These are phyloP conservation scores for Hygrophoropsis aurantiaca DNA, from an alignment of 768 basidiomycete genomes.

Conservation along the genomic window DNA sequence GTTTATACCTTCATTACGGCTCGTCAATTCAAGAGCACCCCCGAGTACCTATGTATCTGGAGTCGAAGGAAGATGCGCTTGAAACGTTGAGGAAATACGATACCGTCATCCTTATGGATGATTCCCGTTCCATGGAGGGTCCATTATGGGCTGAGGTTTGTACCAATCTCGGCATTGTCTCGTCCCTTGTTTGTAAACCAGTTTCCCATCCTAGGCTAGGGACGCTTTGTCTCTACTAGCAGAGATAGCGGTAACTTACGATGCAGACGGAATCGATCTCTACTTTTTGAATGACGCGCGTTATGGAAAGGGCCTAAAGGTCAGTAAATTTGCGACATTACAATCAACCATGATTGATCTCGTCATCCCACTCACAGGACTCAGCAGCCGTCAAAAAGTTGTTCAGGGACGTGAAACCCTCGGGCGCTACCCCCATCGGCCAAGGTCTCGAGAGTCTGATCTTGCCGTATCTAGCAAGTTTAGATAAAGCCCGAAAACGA, in stretches of 20 bases:
- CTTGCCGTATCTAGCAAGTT: constrained; percentile 33
- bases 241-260: constrained; percentile 47
- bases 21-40: neutral
- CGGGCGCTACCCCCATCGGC: constrained; percentile 47
- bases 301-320: constrained; percentile 39
- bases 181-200: neutral
- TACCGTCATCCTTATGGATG: constrained; percentile 60
- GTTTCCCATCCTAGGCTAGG: constrained; percentile 32
- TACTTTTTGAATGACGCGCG: constrained; percentile 52
- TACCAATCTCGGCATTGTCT: neutral
- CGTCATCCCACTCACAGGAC: constrained; percentile 28
- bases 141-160: constrained; percentile 50
- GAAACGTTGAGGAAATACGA: constrained; percentile 47
- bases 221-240: constrained; percentile 51
- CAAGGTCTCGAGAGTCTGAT: constrained; percentile 40
- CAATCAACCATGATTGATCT: neutral
- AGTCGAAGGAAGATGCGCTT: constrained; percentile 27
- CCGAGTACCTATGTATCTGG: constrained; percentile 19
- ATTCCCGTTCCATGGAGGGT: constrained; percentile 57
- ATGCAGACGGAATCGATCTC: constrained; percentile 60
- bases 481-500: constrained; percentile 30
- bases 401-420: constrained; percentile 44
- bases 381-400: constrained; percentile 35
- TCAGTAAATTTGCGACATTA: constrained; percentile 7
- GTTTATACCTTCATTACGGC: neutral